A percentile compares a stretch with the other conserved stretches of the same genome.
These are phyloP conservation scores for Talaromyces sp. DNA, from an alignment of 2,329 filamentous ascomycete species.

Conservation along the genomic window DNA sequence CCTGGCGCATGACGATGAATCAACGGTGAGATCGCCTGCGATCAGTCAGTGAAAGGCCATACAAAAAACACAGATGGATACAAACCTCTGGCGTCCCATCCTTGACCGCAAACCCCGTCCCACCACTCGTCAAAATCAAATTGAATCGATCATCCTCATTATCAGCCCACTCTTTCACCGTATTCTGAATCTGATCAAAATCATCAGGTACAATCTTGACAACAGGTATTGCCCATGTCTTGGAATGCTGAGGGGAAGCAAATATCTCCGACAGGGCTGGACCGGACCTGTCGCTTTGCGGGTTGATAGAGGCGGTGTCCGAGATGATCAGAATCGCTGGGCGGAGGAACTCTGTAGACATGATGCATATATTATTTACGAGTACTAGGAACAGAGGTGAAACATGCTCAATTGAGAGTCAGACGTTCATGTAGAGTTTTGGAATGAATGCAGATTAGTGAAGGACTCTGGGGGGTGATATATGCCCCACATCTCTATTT, in stretches of 20 bases:
- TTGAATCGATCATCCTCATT: conserved; percentile 56
- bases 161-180: conserved; percentile 72
- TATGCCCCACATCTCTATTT: neutral
- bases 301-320: conserved; percentile 78
- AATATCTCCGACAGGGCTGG: conserved; percentile 67
- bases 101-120: conserved; percentile 82
- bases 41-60: conserved; percentile 16
- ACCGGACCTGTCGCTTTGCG: conserved; percentile 72
- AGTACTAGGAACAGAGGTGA: neutral
- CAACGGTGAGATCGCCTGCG: conserved; percentile 70
- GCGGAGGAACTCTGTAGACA: conserved; percentile 47
- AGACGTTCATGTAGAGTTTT: neutral
- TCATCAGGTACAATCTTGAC: conserved; percentile 78
- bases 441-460: neutral
- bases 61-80: conserved; percentile 12
- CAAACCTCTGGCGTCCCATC: conserved; percentile 85
- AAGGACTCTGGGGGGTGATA: neutral
- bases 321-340: conserved; percentile 83
- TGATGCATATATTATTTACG: neutral
- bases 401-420: neutral
- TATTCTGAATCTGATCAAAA: conserved; percentile 68
- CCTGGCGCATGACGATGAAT: conserved; percentile 84
- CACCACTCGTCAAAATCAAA: conserved; percentile 82
- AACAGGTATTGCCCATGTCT: conserved; percentile 67
- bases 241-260: conserved; percentile 58